Base-by-base conservation (phyloP, 441 rosid genomes). In the Euphorbia schlechtendalii region DNA sequence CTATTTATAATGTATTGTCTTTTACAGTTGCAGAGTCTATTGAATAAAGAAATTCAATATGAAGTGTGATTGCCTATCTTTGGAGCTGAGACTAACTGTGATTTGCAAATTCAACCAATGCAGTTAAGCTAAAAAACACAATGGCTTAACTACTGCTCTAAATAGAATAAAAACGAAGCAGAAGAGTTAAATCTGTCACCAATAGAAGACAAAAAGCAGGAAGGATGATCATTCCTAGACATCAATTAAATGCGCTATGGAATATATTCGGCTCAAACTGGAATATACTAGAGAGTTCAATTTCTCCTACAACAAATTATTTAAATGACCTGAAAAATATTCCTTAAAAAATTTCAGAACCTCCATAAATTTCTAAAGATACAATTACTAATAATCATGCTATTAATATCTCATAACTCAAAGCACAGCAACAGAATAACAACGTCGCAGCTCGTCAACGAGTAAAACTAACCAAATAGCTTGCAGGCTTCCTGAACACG, bases 401-500 rank as follows among this genome's bases (percentile, higher is more conserved):
- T 6, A n/a, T 24, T 11, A 28, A 56, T 56, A 56, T 17, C 18
- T 4, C 27, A 56, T 30, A 28, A 18, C 38, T 54, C 28, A 60
- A 40, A 45, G 63, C 53, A 36, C 12, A 51, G 59, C 51, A 27
- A 51, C 2, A 56, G 28, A 58, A 30, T 30, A 40, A 49, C 8
- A 57, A 46, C 21, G 45, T 30, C 18, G 8, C 20, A 24, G 34
- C n/a, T 20, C 46, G 38, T 8, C 10, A 8, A 5, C 14, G 40
- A 46, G 18, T 32, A 20, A 18, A 32, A 74, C 96, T 73, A 66
- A 91, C 99, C 89, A 66, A 91, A 80, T 71, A 86, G 83, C 72
- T 82, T 76, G 71, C 90, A 91, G 51, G 99, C 99, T 61, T 88
- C 85, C 41, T 52, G 75, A 69, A 89, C 88, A 2, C 92, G 92